Evolutionary conservation across 257 asterid species (phyloP), one percentile per base, ranked within the genome.

Genomic region (Leonotis leonurus): DNA sequence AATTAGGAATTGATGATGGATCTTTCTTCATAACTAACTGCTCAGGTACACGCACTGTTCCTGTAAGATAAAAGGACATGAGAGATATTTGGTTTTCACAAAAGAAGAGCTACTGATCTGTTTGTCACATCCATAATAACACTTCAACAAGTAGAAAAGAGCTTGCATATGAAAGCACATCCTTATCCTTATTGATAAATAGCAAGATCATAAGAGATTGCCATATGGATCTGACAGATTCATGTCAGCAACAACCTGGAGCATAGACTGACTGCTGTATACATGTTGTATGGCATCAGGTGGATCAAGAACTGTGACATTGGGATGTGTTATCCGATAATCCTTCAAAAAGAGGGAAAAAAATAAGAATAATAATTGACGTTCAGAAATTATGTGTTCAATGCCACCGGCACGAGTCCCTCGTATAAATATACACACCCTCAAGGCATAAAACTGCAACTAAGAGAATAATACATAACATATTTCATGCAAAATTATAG

Each of bases 221-320:
- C 99, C 97, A 66, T 75, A 83, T 14, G 76, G 57, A 64, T 85
- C 90, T 5, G 95, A 81, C 36, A 92, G 67, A 68, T 85, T 78
- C 78, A 92, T 80, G 75, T 89, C 90, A 20, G 89, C 93, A 65
- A 92, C 99, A 66, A 86, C 96, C 64, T 86, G 88, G 75, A 92
- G 97, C 99, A 92, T 92, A 73, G 87, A 92, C 27, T 89, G 96
- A 8, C 99, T 95, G 70, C 78, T 87, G 68, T 86, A 71, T 16
- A 92, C 87, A 29, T 89, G 89, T 50, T 86, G 85, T 68, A 92
- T 92, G 58, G 97, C 97, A 78, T 81, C 89, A 18, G 99, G 99
- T 70, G 99, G 99, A 75, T 92, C 99, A 63, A 92, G 99, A 63
- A 92, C 96, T 8, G 95, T 89, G 60, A 89, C 97, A 62, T 92